phyloP scores from a whole-genome alignment of 1,284 basidiomycete species.

The Bjerkandera adusta region DNA sequence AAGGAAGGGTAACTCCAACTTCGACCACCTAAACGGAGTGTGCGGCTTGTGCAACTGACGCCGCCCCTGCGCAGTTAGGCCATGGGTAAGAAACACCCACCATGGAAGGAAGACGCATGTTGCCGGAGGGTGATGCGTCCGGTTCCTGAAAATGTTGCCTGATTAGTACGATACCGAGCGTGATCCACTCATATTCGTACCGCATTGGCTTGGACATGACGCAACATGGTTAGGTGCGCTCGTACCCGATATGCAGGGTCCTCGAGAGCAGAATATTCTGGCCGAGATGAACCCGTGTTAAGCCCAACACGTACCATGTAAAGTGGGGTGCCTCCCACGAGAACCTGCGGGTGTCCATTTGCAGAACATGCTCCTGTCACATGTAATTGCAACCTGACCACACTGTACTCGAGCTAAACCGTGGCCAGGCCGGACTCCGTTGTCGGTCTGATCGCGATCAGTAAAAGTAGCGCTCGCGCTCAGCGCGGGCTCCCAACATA shows the following conservation, averaged over 20 bases:
- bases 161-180: conserved; percentile 10
- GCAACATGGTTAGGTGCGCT: not conserved
- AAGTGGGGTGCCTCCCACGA: conserved; percentile 12
- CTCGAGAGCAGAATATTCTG: conserved; percentile 4
- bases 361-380: conserved; percentile 3
- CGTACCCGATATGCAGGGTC: not conserved
- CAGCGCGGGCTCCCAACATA: too few relatives aligned
- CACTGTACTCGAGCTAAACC: too few relatives aligned
- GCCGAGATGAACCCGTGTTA: conserved; percentile 15
- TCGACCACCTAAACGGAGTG: too few relatives aligned
- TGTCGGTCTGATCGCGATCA: too few relatives aligned
- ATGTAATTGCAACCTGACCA: too few relatives aligned
- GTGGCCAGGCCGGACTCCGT: too few relatives aligned
- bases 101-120: conserved; percentile 1
- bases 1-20: too few relatives aligned
- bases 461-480: too few relatives aligned
- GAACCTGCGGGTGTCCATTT: not conserved
- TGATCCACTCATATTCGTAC: too few relatives aligned
- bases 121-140: conserved; percentile 10
- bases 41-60: not conserved
- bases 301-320: conserved; percentile 11
- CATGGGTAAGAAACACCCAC: conserved; percentile 9
- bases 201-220: not conserved
- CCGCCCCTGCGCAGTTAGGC: conserved; percentile 8
- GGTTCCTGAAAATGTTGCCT: conserved; percentile 17